Evolutionary conservation across 371 early-diverging fungal genomes (phyloP), one percentile per base, ranked within the genome.

Genomic region (Syncephalastrum racemosum): DNA sequence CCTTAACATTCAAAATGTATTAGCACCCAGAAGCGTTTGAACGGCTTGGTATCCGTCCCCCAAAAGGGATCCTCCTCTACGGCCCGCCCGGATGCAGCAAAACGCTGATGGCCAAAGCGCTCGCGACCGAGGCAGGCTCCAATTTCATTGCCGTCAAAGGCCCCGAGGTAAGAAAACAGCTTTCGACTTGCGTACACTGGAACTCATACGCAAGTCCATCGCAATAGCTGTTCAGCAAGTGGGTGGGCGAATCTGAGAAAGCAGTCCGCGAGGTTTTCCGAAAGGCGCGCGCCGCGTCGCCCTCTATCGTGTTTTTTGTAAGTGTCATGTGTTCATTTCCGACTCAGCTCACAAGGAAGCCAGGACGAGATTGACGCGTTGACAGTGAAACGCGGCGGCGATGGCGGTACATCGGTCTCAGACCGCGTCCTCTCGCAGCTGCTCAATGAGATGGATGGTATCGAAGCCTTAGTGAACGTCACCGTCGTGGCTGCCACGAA

Each of bases 61-160:
- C 98, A 12, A 98, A 96, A 69, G 99, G 99, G 1, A 86, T 98
- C 42, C 71, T 99, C 16, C 69, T 99, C 14, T 99, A 98, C 66
- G 99, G 99, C 2, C 99, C 99, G 4, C 98, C 99, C 4, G 99
- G 98, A 19, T 97, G 98, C 75, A 91, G 93, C 73, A 99, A 99
- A 69, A 99, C 99, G 0, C 77, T 98, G 42, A 89, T 97, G 85
- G 99, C 99, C 14, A 97, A 97, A 70, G 98, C 99, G 1, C 74
- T 98, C 13, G 98, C 99, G 0, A 98, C 98, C 0, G 97, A 98
- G 70, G 88, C 93, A 1, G 94, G 93, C 1, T 74, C 98, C n/a
- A 97, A 97, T 68, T 99, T 99, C 70, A 86, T 98, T 55, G 97
- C 97, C 1, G 93, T 99, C 12, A 96, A 98, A 55, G 99, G 98